Percentiles rank a stretch among this genome's conserved stretches.
phyloP scores from a whole-genome alignment of 2,329 filamentous ascomycete genomes.

The Bipolaris oryzae region DNA sequence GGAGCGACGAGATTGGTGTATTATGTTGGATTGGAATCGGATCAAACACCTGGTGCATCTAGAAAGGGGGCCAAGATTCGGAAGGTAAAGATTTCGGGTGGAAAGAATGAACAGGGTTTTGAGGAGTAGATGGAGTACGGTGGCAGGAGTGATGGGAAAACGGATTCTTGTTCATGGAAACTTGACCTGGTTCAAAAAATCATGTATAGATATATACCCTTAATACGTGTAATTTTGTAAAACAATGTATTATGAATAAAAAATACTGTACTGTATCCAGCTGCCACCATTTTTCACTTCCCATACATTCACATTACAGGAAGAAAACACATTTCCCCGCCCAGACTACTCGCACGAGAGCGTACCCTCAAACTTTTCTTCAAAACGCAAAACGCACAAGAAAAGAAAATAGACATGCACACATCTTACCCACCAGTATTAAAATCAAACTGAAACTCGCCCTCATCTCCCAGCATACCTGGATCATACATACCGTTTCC shows the following conservation, averaged over 20 bases:
- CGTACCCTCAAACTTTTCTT: too few relatives aligned
- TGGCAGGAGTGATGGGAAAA: not conserved
- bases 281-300: too few relatives aligned
- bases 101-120: not conserved
- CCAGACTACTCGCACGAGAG: too few relatives aligned
- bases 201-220: not conserved
- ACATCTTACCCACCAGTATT: not conserved
- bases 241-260: not conserved
- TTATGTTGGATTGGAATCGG: constrained; percentile 14
- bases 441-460: constrained; percentile 11
- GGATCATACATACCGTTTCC: constrained; percentile 43
- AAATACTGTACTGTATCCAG: not conserved
- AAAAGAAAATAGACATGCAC: not conserved
- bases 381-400: too few relatives aligned
- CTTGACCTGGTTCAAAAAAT: not conserved
- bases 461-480: constrained; percentile 30
- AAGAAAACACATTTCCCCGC: too few relatives aligned
- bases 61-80: not conserved
- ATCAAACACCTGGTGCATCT: not conserved
- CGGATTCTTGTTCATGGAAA: not conserved
- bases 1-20: constrained; percentile 6
- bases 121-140: not conserved
- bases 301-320: too few relatives aligned
- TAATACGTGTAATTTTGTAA: not conserved
- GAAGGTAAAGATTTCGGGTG: not conserved